Conservation (phyloP, 305 asterid genomes). For the Fraxinus floribunda region DNA sequence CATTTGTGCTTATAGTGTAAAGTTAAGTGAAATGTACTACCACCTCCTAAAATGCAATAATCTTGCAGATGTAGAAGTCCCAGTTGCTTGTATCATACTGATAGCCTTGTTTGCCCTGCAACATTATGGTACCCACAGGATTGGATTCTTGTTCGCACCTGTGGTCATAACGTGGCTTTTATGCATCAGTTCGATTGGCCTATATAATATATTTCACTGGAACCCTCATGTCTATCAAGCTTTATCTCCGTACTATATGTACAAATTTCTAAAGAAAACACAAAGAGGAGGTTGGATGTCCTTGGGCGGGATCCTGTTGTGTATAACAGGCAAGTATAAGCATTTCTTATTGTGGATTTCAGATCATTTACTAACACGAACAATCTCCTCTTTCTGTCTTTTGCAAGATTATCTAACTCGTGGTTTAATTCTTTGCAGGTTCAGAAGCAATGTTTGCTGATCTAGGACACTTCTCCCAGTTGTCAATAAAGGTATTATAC, state of each 20-base stretch:
- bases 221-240: constrained; percentile 63
- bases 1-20: not conserved
- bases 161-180: constrained; percentile 69
- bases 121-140: constrained; percentile 79
- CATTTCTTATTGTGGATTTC: not conserved
- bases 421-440: not conserved
- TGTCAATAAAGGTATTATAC: constrained; percentile 55
- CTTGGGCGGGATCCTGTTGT: constrained; percentile 32
- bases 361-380: not conserved
- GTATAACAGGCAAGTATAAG: constrained; percentile 31
- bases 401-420: not conserved
- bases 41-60: constrained; percentile 22
- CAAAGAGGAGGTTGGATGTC: constrained; percentile 36
- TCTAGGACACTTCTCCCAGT: constrained; percentile 65
- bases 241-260: constrained; percentile 65
- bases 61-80: constrained; percentile 74
- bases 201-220: constrained; percentile 65
- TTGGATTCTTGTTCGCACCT: constrained; percentile 75
- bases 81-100: constrained; percentile 61
- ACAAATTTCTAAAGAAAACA: constrained; percentile 30
- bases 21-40: constrained; percentile 17
- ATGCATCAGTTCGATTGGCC: constrained; percentile 63
- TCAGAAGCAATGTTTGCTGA: constrained; percentile 72
- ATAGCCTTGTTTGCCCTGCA: constrained; percentile 72
- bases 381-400: not conserved